phyloP scores from a whole-genome alignment of 768 basidiomycete species.

The Hemileccinum rubropunctum region DNA sequence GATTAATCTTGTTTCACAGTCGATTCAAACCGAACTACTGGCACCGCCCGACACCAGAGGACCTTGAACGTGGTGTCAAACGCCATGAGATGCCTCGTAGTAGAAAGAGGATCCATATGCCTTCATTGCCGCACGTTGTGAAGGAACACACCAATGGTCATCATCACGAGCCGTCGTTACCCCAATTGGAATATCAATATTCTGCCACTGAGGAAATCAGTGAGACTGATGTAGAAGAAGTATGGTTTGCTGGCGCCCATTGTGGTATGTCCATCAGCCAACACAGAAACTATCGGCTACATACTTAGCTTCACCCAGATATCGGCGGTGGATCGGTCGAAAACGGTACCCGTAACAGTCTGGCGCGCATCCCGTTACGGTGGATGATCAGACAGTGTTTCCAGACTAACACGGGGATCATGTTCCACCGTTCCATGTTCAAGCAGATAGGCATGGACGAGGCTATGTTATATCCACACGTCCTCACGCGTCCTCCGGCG shows the following conservation, averaged over 20 bases:
- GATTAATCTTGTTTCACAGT: slow-evolving; percentile 9
- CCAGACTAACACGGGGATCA: slow-evolving; percentile 51
- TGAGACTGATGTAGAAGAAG: slow-evolving; percentile 65
- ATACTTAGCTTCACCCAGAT: slow-evolving; percentile 39
- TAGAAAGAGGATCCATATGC: slow-evolving; percentile 18
- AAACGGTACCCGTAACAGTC: slow-evolving; percentile 54
- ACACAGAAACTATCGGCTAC: not conserved
- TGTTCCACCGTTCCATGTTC: slow-evolving; percentile 50
- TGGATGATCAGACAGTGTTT: slow-evolving; percentile 78
- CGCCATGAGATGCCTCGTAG: slow-evolving; percentile 48
- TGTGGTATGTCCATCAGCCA: slow-evolving; percentile 45
- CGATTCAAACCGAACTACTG: slow-evolving; percentile 36
- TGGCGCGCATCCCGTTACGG: slow-evolving; percentile 70
- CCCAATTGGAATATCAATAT: slow-evolving; percentile 43
- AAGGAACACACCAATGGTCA: slow-evolving; percentile 3
- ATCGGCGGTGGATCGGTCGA: slow-evolving; percentile 70
- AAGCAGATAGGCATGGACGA: slow-evolving; percentile 46
- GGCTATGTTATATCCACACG: slow-evolving; percentile 42
- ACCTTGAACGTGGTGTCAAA: slow-evolving; percentile 44
- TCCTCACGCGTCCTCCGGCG: slow-evolving; percentile 41
- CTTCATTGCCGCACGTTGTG: not conserved
- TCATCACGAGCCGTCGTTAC: slow-evolving; percentile 6
- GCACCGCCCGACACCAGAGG: slow-evolving; percentile 40
- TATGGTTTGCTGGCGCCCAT: slow-evolving; percentile 80
- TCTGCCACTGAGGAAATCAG: slow-evolving; percentile 25